Conservation (phyloP, 148 eudicot genomes). For the Dianthus caryophyllus region DNA sequence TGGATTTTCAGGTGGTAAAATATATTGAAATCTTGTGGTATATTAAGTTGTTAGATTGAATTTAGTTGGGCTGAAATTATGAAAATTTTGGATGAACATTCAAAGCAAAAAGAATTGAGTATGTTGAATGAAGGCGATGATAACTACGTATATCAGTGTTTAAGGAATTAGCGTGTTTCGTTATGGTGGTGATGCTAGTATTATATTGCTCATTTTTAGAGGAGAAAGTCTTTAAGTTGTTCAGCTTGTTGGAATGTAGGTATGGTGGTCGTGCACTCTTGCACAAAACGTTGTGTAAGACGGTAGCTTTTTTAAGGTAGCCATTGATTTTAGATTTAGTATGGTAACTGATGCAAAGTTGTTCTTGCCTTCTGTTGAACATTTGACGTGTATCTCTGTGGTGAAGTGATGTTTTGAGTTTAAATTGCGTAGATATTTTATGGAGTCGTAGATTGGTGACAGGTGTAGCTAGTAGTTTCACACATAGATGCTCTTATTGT, state of each 20-base stretch:
- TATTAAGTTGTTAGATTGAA: neutral
- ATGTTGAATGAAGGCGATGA: neutral
- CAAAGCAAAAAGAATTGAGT: neutral
- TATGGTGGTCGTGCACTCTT: no score
- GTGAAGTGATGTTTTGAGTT: neutral
- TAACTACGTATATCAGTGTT: neutral
- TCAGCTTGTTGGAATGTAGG: no score
- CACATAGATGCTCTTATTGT: slow-evolving; percentile 1
- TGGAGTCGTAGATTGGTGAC: neutral
- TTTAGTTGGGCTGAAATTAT: neutral
- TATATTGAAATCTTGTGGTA: neutral
- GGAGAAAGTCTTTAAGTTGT: no score
- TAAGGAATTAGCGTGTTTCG: neutral
- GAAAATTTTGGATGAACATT: no score
- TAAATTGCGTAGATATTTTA: neutral
- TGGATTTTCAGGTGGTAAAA: neutral
- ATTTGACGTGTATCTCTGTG: neutral
- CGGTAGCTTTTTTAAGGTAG: no score
- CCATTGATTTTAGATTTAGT: neutral
- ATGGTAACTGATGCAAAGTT: neutral
- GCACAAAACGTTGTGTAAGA: neutral
- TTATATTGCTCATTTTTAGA: slow-evolving; percentile 14
- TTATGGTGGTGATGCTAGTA: neutral
- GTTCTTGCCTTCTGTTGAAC: neutral
- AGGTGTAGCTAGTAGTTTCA: neutral